Evolutionary conservation across 2,329 filamentous ascomycete species (phyloP).

Genomic region (Grosmannia serpens): DNA sequence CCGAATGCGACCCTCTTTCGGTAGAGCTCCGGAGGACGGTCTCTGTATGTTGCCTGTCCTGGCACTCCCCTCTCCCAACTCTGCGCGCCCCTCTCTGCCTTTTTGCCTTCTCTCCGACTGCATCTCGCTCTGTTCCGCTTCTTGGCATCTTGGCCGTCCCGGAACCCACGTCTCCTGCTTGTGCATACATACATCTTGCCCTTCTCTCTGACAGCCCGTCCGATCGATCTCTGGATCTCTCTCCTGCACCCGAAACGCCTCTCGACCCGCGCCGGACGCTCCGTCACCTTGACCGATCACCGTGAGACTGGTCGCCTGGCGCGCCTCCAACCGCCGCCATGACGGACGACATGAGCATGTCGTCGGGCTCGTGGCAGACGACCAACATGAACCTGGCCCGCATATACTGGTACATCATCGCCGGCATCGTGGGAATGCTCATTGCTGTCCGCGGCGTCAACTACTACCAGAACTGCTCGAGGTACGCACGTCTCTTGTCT

Average conservation of each 20-base stretch:
- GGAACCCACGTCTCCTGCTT: too few species aligned
- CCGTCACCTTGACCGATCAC: background rate
- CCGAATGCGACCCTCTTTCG: too few species aligned
- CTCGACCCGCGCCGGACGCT: background rate
- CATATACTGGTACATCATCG: slow-evolving; percentile 49
- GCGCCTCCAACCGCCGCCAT: background rate
- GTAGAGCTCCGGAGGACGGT: too few species aligned
- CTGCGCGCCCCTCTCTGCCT: too few species aligned
- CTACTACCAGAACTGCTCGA: slow-evolving; percentile 23
- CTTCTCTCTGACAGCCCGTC: too few species aligned
- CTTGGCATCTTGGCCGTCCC: background rate
- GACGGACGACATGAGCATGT: slow-evolving; percentile 17
- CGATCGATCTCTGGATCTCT: too few species aligned
- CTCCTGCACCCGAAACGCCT: background rate
- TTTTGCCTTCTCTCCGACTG: background rate
- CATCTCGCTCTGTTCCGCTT: background rate
- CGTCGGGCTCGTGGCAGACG: slow-evolving; percentile 28
- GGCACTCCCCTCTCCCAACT: too few species aligned
- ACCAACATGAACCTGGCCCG: slow-evolving; percentile 40
- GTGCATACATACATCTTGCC: too few species aligned
- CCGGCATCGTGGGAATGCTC: slow-evolving; percentile 32
- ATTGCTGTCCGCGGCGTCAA: slow-evolving; percentile 31
- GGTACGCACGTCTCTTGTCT: slow-evolving; percentile 24
- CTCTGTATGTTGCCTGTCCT: too few species aligned
- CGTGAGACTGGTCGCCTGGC: background rate